These are phyloP conservation scores for Terana coerulea DNA, from an alignment of 768 basidiomycete genomes.

Conservation along the genomic window DNA sequence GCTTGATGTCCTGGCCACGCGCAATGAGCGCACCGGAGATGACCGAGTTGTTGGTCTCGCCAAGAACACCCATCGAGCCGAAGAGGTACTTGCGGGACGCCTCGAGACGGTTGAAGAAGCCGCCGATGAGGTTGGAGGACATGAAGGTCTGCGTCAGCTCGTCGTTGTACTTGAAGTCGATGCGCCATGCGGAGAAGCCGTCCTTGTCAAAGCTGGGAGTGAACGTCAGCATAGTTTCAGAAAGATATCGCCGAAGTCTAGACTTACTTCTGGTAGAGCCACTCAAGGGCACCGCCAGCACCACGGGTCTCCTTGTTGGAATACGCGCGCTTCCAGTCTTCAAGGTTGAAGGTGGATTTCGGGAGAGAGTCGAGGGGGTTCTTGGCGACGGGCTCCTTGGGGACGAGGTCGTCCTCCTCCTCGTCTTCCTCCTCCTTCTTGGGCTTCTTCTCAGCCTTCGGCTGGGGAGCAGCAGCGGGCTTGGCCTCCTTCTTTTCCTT, in stretches of 20 bases:
- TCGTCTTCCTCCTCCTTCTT: slow-evolving; percentile 53
- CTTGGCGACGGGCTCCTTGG: slow-evolving; percentile 81
- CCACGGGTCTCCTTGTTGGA: slow-evolving; percentile 97
- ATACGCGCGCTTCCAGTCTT: slow-evolving; percentile 98
- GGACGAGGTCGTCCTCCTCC: slow-evolving; percentile 72
- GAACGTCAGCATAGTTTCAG: slow-evolving; percentile 1
- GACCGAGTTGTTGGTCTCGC: slow-evolving; percentile 68
- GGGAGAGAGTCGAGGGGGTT: slow-evolving; percentile 93
- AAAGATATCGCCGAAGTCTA: neutral
- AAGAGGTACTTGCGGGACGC: slow-evolving; percentile 96
- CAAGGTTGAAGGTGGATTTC: slow-evolving; percentile 83
- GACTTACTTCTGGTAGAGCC: slow-evolving; percentile 93
- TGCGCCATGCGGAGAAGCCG: slow-evolving; percentile 88
- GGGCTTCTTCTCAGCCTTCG: slow-evolving; percentile 44
- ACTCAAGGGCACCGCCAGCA: slow-evolving; percentile 77
- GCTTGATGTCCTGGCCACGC: slow-evolving; percentile 71
- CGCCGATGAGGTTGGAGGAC: slow-evolving; percentile 91
- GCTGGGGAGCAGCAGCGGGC: slow-evolving; percentile 38
- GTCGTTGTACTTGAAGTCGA: slow-evolving; percentile 95
- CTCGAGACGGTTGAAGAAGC: slow-evolving; percentile 98
- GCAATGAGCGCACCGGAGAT: slow-evolving; percentile 81
- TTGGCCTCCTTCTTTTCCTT: slow-evolving; percentile 61
- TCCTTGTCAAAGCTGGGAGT: slow-evolving; percentile 71
- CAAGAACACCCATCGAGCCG: slow-evolving; percentile 89
- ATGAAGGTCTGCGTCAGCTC: slow-evolving; percentile 92